Percentiles rank a stretch among this genome's conserved stretches.
phyloP scores from a whole-genome alignment of 2,329 filamentous ascomycete genomes.

The Cercospora janseana region DNA sequence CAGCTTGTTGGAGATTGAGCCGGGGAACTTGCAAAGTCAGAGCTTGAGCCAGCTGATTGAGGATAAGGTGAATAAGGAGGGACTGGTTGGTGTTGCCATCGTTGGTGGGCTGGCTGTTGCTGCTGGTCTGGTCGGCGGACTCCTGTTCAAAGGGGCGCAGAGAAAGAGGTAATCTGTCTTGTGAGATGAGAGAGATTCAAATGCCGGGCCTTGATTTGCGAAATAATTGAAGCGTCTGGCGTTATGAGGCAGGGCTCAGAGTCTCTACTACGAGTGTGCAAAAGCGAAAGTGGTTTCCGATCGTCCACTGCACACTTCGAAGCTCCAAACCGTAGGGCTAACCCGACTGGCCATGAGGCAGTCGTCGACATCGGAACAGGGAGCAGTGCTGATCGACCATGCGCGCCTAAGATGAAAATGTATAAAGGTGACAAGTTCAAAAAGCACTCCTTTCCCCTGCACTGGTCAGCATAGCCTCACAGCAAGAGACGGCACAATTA shows the following conservation, averaged over 20 bases:
- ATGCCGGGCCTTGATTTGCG: neutral
- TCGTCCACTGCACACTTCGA: neutral
- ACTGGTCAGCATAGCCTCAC: too few relatives aligned
- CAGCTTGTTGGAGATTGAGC: conserved; percentile 83
- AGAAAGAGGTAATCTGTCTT: conserved; percentile 30
- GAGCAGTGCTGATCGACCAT: too few relatives aligned
- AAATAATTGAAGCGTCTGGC: conserved; percentile 11
- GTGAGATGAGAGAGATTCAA: neutral
- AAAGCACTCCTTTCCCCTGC: too few relatives aligned
- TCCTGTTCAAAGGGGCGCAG: conserved; percentile 71
- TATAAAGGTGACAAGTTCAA: too few relatives aligned
- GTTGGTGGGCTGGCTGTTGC: conserved; percentile 89
- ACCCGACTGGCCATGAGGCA: neutral
- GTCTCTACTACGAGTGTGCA: conserved; percentile 8
- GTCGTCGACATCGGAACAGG: neutral
- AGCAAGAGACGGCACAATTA: too few relatives aligned
- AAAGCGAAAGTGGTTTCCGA: neutral
- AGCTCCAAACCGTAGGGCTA: neutral
- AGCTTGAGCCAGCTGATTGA: conserved; percentile 87
- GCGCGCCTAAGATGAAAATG: too few relatives aligned
- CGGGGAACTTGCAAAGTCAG: conserved; percentile 82
- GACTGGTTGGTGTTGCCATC: conserved; percentile 89
- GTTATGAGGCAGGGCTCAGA: neutral
- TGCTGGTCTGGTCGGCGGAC: conserved; percentile 86
- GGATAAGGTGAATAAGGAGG: conserved; percentile 93